Evolutionary conservation across 2,329 filamentous ascomycete genomes (phyloP), one percentile per base, ranked within the genome.

Genomic region (Podosphaera aphanis): DNA sequence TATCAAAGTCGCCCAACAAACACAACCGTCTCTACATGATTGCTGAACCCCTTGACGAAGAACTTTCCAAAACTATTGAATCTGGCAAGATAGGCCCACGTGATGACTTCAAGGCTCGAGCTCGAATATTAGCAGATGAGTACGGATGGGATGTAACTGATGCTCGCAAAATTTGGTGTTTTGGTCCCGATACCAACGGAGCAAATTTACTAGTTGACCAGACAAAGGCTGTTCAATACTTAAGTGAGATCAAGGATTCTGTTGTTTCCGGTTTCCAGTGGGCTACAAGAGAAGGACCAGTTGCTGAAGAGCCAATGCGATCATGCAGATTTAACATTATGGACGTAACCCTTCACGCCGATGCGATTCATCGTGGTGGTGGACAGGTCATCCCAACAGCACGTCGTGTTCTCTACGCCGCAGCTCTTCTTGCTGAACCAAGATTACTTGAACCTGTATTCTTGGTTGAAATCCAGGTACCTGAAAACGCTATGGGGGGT

Each of bases 1-100:
- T 98, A 61, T 95, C 90, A 68, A 98, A 98, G 76, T 98, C 90
- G 43, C 90, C 90, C 71, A 98, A 98, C 83, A 98, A 98, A 84
- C 90, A 98, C 82, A 98, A 98, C 77, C 88, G 90, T 85, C 75
- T 98, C 51, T 98, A 95, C 74, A 79, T 98, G 69, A 76, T 74
- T 66, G 90, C 90, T 54, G 70, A 85, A 69, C 90, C 90, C 59
- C 73, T 98, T 47, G 76, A 76, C 40, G 90, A 98, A 75, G 90
- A 95, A 59, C 79, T 98, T 50, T 73, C 83, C 59, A 75, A 77
- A 62, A 83, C 81, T 61, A 98, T 98, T 55, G 90, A 98, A 73
- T 55, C 63, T 47, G 90, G 90, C 71, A 90, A 85, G 74, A 85
- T 98, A 65, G 73, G 68, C 62, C 83, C 90, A 55, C 84, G 88